Evolutionary conservation across 208 protist genomes (phyloP).

Genomic region (Porcisia deanei): DNA sequence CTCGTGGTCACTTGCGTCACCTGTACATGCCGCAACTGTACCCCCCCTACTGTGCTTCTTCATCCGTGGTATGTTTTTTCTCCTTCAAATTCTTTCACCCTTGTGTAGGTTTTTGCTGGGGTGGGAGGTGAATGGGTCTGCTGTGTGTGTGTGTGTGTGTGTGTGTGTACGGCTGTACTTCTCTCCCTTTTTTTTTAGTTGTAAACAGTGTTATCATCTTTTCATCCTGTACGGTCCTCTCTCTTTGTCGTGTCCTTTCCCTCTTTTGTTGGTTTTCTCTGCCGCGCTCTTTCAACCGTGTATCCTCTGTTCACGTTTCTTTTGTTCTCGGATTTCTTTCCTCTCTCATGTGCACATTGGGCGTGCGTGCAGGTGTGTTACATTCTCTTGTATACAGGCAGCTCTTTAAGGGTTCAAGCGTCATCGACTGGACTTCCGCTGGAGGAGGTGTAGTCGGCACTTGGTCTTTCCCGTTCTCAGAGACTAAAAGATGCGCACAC

Average conservation of each 20-base stretch:
- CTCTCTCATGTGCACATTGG: not conserved
- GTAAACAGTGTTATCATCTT: not conserved
- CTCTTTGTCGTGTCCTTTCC: not conserved
- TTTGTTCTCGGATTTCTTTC: not conserved
- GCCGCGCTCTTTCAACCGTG: not conserved
- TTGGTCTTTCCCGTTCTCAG: not conserved
- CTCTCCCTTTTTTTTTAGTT: not conserved
- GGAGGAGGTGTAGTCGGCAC: not conserved
- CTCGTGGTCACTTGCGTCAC: not conserved
- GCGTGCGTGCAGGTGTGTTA: not conserved
- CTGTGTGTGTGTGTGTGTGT: slow-evolving; percentile 2
- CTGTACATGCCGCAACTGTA: not conserved
- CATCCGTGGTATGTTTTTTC: not conserved
- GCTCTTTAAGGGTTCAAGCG: not conserved
- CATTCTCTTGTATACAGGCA: no score
- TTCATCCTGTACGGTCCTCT: slow-evolving; percentile 1
- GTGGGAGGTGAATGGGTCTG: not conserved
- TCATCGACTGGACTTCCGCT: not conserved
- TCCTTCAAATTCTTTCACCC: not conserved
- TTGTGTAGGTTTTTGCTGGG: not conserved
- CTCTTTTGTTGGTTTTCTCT: not conserved
- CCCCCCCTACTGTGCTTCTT: not conserved
- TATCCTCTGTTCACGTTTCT: not conserved
- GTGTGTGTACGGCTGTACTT: not conserved
- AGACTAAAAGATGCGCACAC: not conserved